Evolutionary conservation across 306 rosid species (phyloP), one percentile per base, ranked within the genome.

Genomic region (Lagenaria siceraria): DNA sequence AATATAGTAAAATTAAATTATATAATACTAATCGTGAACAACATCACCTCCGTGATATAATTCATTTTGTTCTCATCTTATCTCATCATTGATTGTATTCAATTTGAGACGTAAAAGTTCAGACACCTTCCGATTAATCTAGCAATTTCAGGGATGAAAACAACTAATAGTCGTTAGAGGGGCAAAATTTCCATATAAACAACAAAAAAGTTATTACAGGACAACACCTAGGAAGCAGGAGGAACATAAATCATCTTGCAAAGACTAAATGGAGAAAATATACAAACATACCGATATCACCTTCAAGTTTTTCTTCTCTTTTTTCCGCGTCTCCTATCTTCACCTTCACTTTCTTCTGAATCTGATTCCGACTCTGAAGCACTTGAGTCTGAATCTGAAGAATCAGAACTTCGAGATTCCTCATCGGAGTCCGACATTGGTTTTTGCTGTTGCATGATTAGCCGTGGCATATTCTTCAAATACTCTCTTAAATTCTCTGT

Each of bases 391-490:
- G 90, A 82, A 31, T 80, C 90, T 0, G 96, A 91, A 10, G 91
- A 85, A 61, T 71, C 87, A 38, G 96, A 85, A 58, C 88, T 82
- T 25, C 24, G 86, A 21, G 87, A 83, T 49, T 80, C 87, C 21
- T 81, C 90, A 17, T 85, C 90, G 2, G 98, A 84, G n/a, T 82
- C 90, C 6, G 89, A 89, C 1, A 63, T 91, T 14, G 84, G 86
- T 64, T 88, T 84, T 80, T 88, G 90, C 70, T 92, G 97, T 79
- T 94, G 95, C 97, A 94, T 90, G 68, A 94, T 95, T 10, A 92
- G 92, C 48, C 96, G 89, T 1, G 97, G 96, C 98, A 95, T 95
- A 62, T 89, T 90, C 89, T 89, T 92, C 86, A 95, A 81, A 81
- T 92, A 90, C 75, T 92, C 97, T 0, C 97, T 96, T 43, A 95